phyloP scores from a whole-genome alignment of 345 rosid genomes.

The Draba incana region DNA sequence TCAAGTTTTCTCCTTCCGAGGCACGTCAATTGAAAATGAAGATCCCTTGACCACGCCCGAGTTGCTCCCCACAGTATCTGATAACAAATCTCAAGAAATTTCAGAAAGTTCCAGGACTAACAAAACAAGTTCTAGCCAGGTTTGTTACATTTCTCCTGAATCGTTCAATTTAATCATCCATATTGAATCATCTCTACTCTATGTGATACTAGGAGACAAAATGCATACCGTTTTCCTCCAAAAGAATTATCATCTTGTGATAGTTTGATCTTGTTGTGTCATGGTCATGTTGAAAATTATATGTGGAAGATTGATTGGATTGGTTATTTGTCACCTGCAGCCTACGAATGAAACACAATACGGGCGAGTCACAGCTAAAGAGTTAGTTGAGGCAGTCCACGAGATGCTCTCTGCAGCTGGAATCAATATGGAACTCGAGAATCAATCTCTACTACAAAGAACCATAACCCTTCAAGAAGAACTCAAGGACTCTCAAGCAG shows the following conservation, averaged over 20 bases:
- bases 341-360: constrained; percentile 57
- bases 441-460: constrained; percentile 73
- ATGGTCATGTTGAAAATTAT: neutral
- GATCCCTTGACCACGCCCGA: constrained; percentile 47
- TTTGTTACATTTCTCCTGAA: constrained; percentile 36
- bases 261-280: constrained; percentile 3
- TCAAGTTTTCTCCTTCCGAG: constrained; percentile 89
- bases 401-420: constrained; percentile 98
- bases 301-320: constrained; percentile 11
- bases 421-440: constrained; percentile 75
- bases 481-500: constrained; percentile 74
- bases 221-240: constrained; percentile 1
- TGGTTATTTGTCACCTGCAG: constrained; percentile 46
- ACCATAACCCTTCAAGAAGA: constrained; percentile 77
- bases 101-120: constrained; percentile 61
- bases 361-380: constrained; percentile 82
- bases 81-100: constrained; percentile 37
- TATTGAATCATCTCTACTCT: neutral
- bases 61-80: constrained; percentile 37
- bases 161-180: neutral
- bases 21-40: constrained; percentile 57
- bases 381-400: constrained; percentile 83
- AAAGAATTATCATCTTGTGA: neutral
- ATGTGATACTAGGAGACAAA: constrained; percentile 13
- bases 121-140: constrained; percentile 63